Base-by-base conservation (phyloP, 768 basidiomycete genomes). In the Polyporus arcularius region DNA sequence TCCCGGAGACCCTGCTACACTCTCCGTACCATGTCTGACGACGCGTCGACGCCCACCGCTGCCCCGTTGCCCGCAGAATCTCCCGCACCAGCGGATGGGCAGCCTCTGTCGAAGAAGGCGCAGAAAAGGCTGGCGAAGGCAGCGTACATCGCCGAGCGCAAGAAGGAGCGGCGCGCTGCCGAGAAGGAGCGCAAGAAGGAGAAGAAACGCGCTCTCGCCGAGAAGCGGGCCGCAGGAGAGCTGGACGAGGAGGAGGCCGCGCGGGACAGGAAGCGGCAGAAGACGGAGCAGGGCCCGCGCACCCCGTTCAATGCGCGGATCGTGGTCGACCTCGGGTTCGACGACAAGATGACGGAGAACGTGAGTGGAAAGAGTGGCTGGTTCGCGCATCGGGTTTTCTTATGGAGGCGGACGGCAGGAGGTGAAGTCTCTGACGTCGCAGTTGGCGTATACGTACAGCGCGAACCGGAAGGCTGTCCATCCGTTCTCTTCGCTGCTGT, bases 341-440 rank as follows among this genome's bases (percentile, higher is more conserved):
- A 98, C 71, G 85, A 95, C 46, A 79, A 87, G 75, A 98, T 98
- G 96, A 86, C 79, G 58, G 94, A 96, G 63, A 93, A 95, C 79
- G 95, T 96, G 73, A 65, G 87, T 73, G 30, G 14, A 14, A 49
- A 52, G 6, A 40, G 5, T 16, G 40, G 38, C 28, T 4, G 16
- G 39, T 40, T 60, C 28, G 46, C 42, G 53, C 51, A 26, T 26
- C 21, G 21, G 21, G 21, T 26, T 26, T 26, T 26, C 21, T 26
- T 26, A 26, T 26, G 21, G 21, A 2, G 21, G 21, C 21, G 21
- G 48, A 5, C 8, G 42, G 35, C 72, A 98, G 96, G 97, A 98
- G 79, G 84, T 97, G 62, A 85, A 80, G 66, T 98, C 96, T 4
- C 82, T 99, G 68, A 86, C 85, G 57, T 90, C 92, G 30, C 97